Evolutionary conservation across 331 rosid genomes (phyloP).

Genomic region (Quercus tomentella): DNA sequence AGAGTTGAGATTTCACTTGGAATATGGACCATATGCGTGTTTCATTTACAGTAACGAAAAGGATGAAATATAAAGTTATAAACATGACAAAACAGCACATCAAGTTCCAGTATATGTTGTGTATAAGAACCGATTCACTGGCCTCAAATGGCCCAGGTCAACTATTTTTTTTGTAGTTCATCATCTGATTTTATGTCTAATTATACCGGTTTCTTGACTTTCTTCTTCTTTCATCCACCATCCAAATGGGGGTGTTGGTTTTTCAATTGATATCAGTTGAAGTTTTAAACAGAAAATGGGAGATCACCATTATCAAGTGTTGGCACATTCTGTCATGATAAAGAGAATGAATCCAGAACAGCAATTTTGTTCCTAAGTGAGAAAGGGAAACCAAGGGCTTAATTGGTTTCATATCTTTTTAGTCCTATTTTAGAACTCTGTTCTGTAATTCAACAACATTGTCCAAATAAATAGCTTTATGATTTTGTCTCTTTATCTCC

Average conservation of each 20-base stretch:
- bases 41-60: neutral
- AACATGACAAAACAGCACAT: neutral
- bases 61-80: neutral
- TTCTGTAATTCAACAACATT: neutral
- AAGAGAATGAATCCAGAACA: neutral
- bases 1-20: neutral
- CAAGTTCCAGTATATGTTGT: neutral
- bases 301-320: neutral
- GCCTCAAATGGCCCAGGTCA: neutral
- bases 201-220: neutral
- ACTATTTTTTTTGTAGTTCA: neutral
- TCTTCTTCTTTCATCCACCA: neutral
- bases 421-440: neutral
- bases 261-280: neutral
- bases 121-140: neutral
- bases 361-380: neutral
- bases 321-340: neutral
- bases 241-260: neutral
- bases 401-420: neutral
- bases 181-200: neutral
- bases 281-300: neutral
- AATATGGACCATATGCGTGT: neutral
- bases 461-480: neutral
- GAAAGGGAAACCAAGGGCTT: neutral
- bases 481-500: neutral